Evolutionary conservation across 2,329 filamentous ascomycete genomes (phyloP).

Genomic region (Lachnellula hyalina): DNA sequence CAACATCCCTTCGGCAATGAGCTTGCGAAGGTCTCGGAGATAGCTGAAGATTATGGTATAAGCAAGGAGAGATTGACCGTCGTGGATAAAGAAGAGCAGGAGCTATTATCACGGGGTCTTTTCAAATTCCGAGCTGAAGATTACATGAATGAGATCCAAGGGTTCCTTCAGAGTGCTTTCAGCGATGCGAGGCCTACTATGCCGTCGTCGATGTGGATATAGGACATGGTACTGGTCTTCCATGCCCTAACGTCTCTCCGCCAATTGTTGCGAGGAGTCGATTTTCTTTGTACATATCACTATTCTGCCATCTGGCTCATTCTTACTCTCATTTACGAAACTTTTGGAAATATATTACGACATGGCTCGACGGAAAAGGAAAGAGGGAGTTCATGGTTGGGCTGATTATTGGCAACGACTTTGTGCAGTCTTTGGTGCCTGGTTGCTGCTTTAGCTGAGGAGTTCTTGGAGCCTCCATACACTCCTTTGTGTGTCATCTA

Average conservation of each 20-base stretch:
- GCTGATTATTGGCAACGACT: background rate
- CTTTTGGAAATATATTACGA: constrained; percentile 9
- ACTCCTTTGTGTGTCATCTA: constrained; percentile 14
- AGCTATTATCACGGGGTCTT: constrained; percentile 65
- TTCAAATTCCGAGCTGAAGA: constrained; percentile 72
- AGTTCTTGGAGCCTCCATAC: constrained; percentile 6
- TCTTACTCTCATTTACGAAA: constrained; percentile 24
- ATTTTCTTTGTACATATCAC: constrained; percentile 24
- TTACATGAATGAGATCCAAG: constrained; percentile 76
- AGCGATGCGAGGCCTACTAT: constrained; percentile 21
- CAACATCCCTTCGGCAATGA: constrained; percentile 82
- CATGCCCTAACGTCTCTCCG: constrained; percentile 2
- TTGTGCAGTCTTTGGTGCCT: background rate
- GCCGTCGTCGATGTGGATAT: constrained; percentile 28
- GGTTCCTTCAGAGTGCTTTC: constrained; percentile 39
- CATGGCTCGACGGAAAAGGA: constrained; percentile 15
- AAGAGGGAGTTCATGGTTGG: constrained; percentile 15
- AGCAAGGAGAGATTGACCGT: constrained; percentile 48
- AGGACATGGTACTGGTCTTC: constrained; percentile 22
- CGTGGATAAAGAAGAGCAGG: constrained; percentile 67
- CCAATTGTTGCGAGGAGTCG: background rate
- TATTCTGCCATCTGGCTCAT: constrained; percentile 17
- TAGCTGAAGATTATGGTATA: constrained; percentile 80
- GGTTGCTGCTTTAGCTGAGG: constrained; percentile 1
- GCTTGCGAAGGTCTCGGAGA: constrained; percentile 84